Evolutionary conservation across 2,329 filamentous ascomycete genomes (phyloP), one percentile per base, ranked within the genome.

Genomic region (Colletotrichum nymphaeae): DNA sequence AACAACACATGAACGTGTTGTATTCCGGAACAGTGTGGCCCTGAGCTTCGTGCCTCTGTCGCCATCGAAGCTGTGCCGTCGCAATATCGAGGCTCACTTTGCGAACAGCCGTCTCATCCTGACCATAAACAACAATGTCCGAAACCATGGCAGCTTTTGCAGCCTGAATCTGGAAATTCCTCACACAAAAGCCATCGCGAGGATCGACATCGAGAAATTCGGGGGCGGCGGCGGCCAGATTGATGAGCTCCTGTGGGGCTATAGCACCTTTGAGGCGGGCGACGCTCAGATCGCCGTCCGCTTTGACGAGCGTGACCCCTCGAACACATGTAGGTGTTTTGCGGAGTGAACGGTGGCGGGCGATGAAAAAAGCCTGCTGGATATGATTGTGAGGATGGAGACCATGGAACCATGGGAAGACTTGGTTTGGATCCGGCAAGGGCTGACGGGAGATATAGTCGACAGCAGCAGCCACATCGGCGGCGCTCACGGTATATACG

Each of bases 341-440:
- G 59, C 93, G 88, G 63, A 93, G 83, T n/a, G 90, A 87, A 74
- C 92, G 93, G 78, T 92, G 92, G 74, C 94, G 90, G 30, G 93
- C 92, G 64, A 92, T 91, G 81, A 99, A 98, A 85, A 85, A 98
- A 7, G 93, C 90, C 74, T 97, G 89, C 79, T 99, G 97, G 67
- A 98, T 89, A 74, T 94, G 92, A 79, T 99, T 99, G 74, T 93
- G 91, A 0, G 94, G 92, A 79, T 98, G 95, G 53, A 98, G 85
- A 28, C 97, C 97, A 84, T 99, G 97, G 28, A 98, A 87, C 97
- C 97, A 99, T 2, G 97, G 97, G 79, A 98, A 99, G 74, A 98
- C 94, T 74, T 92, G 88, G n/a, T 93, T 90, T 0, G 97, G 92
- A 69, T 96, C 92, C 7, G 97, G 96, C 28, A 98, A 87, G 1